These are phyloP conservation scores for Trichopus zeylanicus DNA, from an alignment of 116 monocot species.

Conservation along the genomic window DNA sequence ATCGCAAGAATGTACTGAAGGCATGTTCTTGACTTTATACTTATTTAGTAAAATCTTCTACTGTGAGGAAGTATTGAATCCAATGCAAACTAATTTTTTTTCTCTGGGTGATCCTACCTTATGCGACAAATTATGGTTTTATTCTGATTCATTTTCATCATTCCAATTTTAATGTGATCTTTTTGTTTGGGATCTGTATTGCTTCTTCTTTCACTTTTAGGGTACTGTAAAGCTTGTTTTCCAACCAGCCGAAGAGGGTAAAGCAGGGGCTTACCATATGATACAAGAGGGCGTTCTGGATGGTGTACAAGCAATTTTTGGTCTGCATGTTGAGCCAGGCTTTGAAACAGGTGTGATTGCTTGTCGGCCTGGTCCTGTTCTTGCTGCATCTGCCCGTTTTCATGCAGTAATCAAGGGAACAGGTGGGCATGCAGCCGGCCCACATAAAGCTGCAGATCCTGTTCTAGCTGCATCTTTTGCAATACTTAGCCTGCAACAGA, in stretches of 20 bases:
- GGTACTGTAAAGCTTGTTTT: slow-evolving; percentile 71
- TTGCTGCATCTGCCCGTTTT: slow-evolving; percentile 48
- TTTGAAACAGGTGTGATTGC: slow-evolving; percentile 29
- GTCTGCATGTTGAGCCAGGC: slow-evolving; percentile 34
- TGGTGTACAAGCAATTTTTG: slow-evolving; percentile 40
- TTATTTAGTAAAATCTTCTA: background rate
- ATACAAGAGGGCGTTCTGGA: slow-evolving; percentile 41
- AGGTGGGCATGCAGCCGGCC: slow-evolving; percentile 35
- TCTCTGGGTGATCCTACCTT: too few relatives aligned
- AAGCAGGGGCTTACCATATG: slow-evolving; percentile 47
- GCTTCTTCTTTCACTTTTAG: slow-evolving; percentile 2
- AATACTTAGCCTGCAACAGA: slow-evolving; percentile 43
- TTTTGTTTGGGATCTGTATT: background rate
- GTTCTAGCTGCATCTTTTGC: slow-evolving; percentile 37
- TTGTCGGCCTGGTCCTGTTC: slow-evolving; percentile 42
- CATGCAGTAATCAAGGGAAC: slow-evolving; percentile 26
- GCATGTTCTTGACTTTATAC: background rate
- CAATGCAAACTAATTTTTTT: too few relatives aligned
- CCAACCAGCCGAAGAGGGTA: slow-evolving; percentile 65
- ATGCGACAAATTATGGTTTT: too few relatives aligned
- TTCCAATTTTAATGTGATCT: background rate
- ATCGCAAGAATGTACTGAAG: background rate
- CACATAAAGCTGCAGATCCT: slow-evolving; percentile 34
- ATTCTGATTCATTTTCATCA: background rate
- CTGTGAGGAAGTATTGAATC: too few relatives aligned